Evolutionary conservation across 2,329 filamentous ascomycete species (phyloP), one percentile per base, ranked within the genome.

Genomic region (Colletotrichum tamarilloi): DNA sequence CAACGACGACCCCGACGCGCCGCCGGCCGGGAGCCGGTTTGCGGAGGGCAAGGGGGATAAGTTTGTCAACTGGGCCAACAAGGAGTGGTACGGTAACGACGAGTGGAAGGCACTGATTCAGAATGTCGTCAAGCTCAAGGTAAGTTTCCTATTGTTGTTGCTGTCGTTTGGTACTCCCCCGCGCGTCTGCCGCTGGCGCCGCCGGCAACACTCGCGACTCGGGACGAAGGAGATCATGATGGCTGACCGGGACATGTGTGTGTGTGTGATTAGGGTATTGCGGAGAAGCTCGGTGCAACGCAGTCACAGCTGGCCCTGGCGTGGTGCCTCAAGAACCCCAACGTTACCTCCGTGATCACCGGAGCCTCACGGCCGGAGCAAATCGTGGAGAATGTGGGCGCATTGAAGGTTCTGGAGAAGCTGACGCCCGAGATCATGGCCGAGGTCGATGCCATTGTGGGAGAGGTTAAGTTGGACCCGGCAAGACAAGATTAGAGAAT

Each of bases 1-100:
- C 82, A 91, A 91, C 65, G 84, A 85, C 55, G 86, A 86, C 0
- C 82, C 91, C 11, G 81, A 84, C 56, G 80, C 86, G 60, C 85
- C 91, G 24, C 89, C 89, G 5, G 84, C 87, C 58, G 88, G 87
- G 76, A 90, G 87, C 30, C 88, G 89, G 19, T 92, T 89, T 77
- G 88, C 86, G 58, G 88, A 84, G 76, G 89, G 90, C 81, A 85
- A 87, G 73, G 68, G 68, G 3, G 86, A 86, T 65, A 87, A 87
- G 76, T 92, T 92, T 80, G 87, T 88, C 76, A 84, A 86, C 77
- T 88, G 86, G 22, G 72, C 72, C 24, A 86, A 91, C 86, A 75
- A 83, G 73, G 86, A 86, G 76, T 81, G 81, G 63, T 84, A 89
- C 67, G 83, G 89, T 80, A 87, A 90, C 73, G 86, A 89, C 75